phyloP scores from a whole-genome alignment of 257 asterid species.

The Phtheirospermum japonicum region DNA sequence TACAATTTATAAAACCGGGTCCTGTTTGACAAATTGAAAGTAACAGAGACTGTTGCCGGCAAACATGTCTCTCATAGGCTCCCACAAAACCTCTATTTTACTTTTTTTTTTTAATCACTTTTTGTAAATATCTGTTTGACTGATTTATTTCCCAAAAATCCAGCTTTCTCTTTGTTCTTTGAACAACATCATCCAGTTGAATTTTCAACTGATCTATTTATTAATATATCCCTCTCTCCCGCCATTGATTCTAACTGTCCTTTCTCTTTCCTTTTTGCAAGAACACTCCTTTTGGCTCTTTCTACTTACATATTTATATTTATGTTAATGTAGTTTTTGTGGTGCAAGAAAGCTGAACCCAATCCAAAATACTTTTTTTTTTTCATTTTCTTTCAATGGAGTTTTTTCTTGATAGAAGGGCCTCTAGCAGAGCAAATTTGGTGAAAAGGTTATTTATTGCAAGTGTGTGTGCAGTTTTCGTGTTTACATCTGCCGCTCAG shows the following conservation, averaged over 20 bases:
- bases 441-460: slow-evolving; percentile 18
- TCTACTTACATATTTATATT: too few relatives aligned
- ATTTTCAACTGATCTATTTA: slow-evolving; percentile 16
- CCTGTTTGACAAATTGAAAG: too few relatives aligned
- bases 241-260: slow-evolving; percentile 29
- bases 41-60: too few relatives aligned
- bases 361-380: not conserved
- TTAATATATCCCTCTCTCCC: slow-evolving; percentile 15
- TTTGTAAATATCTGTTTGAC: too few relatives aligned
- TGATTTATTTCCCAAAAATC: too few relatives aligned
- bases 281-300: not conserved
- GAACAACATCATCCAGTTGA: not conserved
- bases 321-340: too few relatives aligned
- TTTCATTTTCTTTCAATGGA: slow-evolving; percentile 10
- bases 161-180: too few relatives aligned
- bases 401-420: slow-evolving; percentile 9
- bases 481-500: slow-evolving; percentile 45
- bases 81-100: too few relatives aligned
- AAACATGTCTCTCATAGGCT: too few relatives aligned
- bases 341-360: not conserved
- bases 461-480: slow-evolving; percentile 25
- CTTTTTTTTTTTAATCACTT: too few relatives aligned
- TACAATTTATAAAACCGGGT: too few relatives aligned
- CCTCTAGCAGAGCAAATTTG: slow-evolving; percentile 15
- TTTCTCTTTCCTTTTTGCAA: slow-evolving; percentile 11